phyloP scores from a whole-genome alignment of 2,329 filamentous ascomycete genomes.

The Scolecobasidium constrictum region DNA sequence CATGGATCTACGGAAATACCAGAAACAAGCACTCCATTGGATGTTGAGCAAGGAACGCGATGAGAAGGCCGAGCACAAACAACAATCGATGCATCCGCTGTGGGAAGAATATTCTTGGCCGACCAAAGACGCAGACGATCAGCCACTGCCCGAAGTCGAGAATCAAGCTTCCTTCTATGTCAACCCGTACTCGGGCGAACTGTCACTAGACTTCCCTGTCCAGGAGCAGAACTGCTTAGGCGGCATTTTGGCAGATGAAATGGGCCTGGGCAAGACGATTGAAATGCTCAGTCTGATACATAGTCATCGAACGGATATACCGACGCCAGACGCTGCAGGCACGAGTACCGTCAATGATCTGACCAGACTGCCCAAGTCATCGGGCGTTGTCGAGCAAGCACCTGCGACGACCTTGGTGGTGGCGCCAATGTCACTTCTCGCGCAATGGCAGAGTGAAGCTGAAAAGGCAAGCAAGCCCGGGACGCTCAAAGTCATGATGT shows the following conservation, averaged over 20 bases:
- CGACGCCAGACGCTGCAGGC: constrained; percentile 17
- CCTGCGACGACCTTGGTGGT: constrained; percentile 88
- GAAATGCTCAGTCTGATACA: constrained; percentile 95
- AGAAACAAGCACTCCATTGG: constrained; percentile 92
- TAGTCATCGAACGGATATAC: constrained; percentile 56
- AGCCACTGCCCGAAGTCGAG: constrained; percentile 54
- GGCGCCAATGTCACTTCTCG: constrained; percentile 93
- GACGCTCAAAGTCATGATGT: constrained; percentile 73
- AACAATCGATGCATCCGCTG: constrained; percentile 84
- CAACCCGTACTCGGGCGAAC: constrained; percentile 91
- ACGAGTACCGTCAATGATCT: constrained; percentile 44
- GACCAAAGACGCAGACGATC: constrained; percentile 73
- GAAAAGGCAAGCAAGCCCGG: constrained; percentile 80
- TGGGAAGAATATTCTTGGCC: constrained; percentile 98
- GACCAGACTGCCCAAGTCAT: constrained; percentile 48
- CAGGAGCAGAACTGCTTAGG: constrained; percentile 94
- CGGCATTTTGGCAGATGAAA: constrained; percentile 81
- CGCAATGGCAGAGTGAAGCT: constrained; percentile 94
- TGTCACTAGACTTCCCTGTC: constrained; percentile 81
- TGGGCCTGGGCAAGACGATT: constrained; percentile 97
- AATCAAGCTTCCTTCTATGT: constrained; percentile 75
- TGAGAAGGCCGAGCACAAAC: constrained; percentile 52
- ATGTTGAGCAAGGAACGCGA: constrained; percentile 91
- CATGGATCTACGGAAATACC: constrained; percentile 79
- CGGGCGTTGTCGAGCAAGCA: constrained; percentile 49